Evolutionary conservation across 2,329 filamentous ascomycete genomes (phyloP), one percentile per base, ranked within the genome.

Genomic region (Ascochyta koolunga): DNA sequence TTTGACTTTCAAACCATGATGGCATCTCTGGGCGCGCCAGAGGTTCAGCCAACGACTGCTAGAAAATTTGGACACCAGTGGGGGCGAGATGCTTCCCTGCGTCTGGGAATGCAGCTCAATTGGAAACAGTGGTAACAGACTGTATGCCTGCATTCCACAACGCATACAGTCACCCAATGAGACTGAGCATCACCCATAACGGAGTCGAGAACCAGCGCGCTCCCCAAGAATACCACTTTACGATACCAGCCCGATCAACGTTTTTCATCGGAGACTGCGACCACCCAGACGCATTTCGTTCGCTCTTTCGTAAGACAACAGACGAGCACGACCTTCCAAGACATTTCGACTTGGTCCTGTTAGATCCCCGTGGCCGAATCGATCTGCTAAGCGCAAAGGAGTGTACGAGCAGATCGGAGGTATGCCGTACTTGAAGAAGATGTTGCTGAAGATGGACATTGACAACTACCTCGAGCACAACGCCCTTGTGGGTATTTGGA

Each of bases 351-450:
- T 77, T 93, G 38, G 79, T 93, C 32, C 71, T 92, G 7, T 76
- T 93, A 18, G 90, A 93, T 67, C 90, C 90, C 90, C 90, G 1
- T 93, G 90, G 90, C 89, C 90, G 0, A 93, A 91, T 67, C 83
- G 86, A 39, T 93, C 89, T 5, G 90, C 85, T 13, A 82, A 83
- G 61, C 80, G 88, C 33, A 86, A 84, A 64, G 79, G 73, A 76
- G 75, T 62, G 1, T 80, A 59, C 83, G 86, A 69, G 66, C 74
- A 60, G 71, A 70, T 69, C 37, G 64, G 65, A 65, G 80, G 60
- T 70, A 68, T 83, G 39, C 66, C 76, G 11, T 80, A 83, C 43
- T 79, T 86, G 49, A 67, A 67, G 45, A 64, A 66, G 19, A 68
- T 80, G 57, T 61, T 81, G 0, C 53, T 71, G 2, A 64, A 59